phyloP scores from a whole-genome alignment of 768 basidiomycete species.

The Lactifluus volemus region DNA sequence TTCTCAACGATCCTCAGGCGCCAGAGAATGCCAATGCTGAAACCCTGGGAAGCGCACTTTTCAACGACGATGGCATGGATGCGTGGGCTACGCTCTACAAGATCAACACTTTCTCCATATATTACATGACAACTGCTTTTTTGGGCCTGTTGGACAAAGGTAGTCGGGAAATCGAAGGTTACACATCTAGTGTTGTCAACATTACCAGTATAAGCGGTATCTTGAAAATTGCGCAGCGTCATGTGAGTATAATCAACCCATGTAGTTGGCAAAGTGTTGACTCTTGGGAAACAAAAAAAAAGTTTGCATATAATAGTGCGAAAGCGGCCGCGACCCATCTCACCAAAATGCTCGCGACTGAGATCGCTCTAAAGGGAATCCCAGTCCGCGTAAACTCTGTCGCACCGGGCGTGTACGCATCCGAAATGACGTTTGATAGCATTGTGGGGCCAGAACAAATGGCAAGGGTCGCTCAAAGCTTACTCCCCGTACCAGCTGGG shows the following conservation, averaged over 20 bases:
- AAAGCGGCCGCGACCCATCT: conserved; percentile 73
- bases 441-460: conserved; percentile 39
- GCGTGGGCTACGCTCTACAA: conserved; percentile 54
- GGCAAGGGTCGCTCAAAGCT: conserved; percentile 49
- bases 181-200: conserved; percentile 63
- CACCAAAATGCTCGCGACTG: conserved; percentile 70
- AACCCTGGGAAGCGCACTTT: conserved; percentile 58
- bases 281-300: not conserved
- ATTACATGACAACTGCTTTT: conserved; percentile 70
- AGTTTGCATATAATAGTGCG: conserved; percentile 79
- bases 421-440: conserved; percentile 59
- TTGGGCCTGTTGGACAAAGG: conserved; percentile 68
- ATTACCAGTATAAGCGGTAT: conserved; percentile 71
- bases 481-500: conserved; percentile 52
- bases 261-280: not conserved
- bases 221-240: conserved; percentile 62
- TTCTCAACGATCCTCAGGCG: conserved; percentile 46
- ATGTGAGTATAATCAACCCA: conserved; percentile 39
- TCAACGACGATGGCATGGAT: conserved; percentile 55
- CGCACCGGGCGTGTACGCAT: conserved; percentile 68
- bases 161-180: conserved; percentile 46
- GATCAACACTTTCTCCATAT: conserved; percentile 69
- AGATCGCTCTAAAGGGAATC: conserved; percentile 58
- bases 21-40: conserved; percentile 57
- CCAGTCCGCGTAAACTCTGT: conserved; percentile 64